phyloP scores from a whole-genome alignment of 179 eudicot species.

The Gypsophila paniculata region DNA sequence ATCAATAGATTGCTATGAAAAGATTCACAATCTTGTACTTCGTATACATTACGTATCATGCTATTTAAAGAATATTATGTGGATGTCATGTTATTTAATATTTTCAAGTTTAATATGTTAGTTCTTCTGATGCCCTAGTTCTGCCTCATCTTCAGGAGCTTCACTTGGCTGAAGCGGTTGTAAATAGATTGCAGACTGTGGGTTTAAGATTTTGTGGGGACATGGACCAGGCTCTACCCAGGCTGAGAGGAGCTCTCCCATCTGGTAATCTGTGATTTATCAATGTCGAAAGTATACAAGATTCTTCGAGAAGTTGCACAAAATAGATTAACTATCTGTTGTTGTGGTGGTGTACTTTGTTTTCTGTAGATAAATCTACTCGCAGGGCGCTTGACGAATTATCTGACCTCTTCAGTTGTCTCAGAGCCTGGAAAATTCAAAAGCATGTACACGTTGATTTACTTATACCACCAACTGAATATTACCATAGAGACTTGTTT shows the following conservation, averaged over 20 bases:
- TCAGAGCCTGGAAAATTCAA: constrained; percentile 76
- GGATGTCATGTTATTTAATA: too few species aligned
- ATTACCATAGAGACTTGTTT: constrained; percentile 76
- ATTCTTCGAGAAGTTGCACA: background rate
- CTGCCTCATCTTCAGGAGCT: constrained; percentile 55
- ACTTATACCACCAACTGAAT: constrained; percentile 87
- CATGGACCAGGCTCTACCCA: constrained; percentile 84
- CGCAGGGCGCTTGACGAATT: constrained; percentile 90
- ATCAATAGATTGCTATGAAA: background rate
- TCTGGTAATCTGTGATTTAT: constrained; percentile 41
- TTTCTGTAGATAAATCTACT: constrained; percentile 60
- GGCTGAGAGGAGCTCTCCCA: constrained; percentile 94
- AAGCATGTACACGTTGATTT: constrained; percentile 66
- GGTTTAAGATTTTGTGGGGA: constrained; percentile 81
- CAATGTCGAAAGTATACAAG: background rate
- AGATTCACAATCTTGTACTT: background rate
- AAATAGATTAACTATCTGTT: background rate
- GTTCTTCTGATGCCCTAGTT: constrained; percentile 10
- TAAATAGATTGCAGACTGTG: constrained; percentile 88
- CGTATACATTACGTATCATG: too few species aligned
- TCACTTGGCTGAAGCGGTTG: constrained; percentile 66
- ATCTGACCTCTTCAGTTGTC: constrained; percentile 65
- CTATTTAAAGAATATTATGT: too few species aligned
- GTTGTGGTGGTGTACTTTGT: constrained; percentile 9
- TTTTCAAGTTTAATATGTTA: too few species aligned